Percentiles rank a stretch among this genome's conserved stretches.
Conservation (phyloP, 1,139 yeast species). For the Blastobotrys aristatus region DNA sequence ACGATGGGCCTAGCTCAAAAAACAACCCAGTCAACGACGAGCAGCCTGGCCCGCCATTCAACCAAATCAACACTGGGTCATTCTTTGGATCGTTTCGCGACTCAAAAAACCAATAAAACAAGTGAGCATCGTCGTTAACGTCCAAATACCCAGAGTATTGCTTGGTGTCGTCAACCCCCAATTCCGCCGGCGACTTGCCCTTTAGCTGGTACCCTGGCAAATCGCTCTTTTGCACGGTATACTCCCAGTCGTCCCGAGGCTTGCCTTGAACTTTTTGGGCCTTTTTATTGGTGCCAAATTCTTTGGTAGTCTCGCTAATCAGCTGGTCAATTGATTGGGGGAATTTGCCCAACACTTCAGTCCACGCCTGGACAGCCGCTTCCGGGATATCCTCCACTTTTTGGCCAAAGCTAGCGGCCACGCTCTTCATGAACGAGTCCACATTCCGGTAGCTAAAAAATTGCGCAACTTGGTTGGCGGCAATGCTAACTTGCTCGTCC, state of each 20-base stretch:
- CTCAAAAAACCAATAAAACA: constrained; percentile 75
- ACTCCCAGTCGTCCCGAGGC: constrained; percentile 24
- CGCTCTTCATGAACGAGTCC: constrained; percentile 13
- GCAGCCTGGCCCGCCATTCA: constrained; percentile 76
- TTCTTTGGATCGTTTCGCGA: constrained; percentile 60
- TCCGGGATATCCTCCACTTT: constrained; percentile 26
- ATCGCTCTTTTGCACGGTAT: constrained; percentile 25
- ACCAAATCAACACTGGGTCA: constrained; percentile 64
- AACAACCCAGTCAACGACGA: constrained; percentile 58
- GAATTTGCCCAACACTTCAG: constrained; percentile 23
- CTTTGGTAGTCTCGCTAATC: constrained; percentile 9
- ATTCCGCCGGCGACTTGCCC: constrained; percentile 22
- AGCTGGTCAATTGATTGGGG: constrained; percentile 14
- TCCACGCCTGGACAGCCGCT: constrained; percentile 29
- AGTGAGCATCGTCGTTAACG: constrained; percentile 73
- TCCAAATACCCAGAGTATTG: constrained; percentile 69
- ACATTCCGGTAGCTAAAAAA: constrained; percentile 10
- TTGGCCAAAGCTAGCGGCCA: constrained; percentile 28
- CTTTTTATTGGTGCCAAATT: constrained; percentile 26
- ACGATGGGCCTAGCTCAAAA: constrained; percentile 64
- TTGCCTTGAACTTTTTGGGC: constrained; percentile 27
- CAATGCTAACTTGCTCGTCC: background rate
- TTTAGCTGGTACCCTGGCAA: constrained; percentile 35
- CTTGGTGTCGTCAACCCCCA: constrained; percentile 33
- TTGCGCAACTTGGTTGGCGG: constrained; percentile 12